Base-by-base conservation (phyloP, 192 early-diverging fungal species). In the Gaertneriomyces semiglobifer region DNA sequence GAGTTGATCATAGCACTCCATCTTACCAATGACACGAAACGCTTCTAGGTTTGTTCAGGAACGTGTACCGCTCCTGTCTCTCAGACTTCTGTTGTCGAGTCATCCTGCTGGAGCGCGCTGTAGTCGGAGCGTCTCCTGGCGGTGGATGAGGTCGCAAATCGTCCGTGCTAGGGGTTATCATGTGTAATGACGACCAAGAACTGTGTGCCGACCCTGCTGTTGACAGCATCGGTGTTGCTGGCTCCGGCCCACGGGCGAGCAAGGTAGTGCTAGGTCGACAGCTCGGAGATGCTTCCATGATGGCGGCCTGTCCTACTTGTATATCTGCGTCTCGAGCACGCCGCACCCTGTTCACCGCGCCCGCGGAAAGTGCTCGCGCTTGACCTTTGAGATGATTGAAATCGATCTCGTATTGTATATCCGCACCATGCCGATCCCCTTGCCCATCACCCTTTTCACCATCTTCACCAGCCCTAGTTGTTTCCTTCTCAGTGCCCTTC, bases 361-460 rank as follows among this genome's bases (percentile, higher is more conserved):
- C 71, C 46, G 57, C 76, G 3, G 76, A 77, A 12, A 77, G 61
- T 7, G 58, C 67, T 14, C 71, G 63, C 4, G 76, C 68, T n/a
- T 70, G 66, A 2, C 76, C 76, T n/a, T 25, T 18, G 44, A 77
- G 43, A 58, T 77, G 76, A 57, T 72, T 71, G 44, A 77, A 59
- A 59, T 77, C 61, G 14, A 77, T 68, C 47, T 60, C 65, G 39
- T 63, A 77, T 10, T 67, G 39, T 3, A 33, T 20, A 4, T 58
- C 47, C 6, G 7, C 41, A 11, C 57, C 20, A 33, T 33, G 25
- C 25, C 25, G 25, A 33, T 33, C 25, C 40, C 5, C 46, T 6
- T 52, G 45, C 8, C 11, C 53, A n/a, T 25, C 59, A 8, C 61
- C 61, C 44, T 57, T 18, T 11, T 18, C 11, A 11, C 16, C 55